phyloP scores from a whole-genome alignment of 306 rosid genomes.

The Phaseolus lunatus region DNA sequence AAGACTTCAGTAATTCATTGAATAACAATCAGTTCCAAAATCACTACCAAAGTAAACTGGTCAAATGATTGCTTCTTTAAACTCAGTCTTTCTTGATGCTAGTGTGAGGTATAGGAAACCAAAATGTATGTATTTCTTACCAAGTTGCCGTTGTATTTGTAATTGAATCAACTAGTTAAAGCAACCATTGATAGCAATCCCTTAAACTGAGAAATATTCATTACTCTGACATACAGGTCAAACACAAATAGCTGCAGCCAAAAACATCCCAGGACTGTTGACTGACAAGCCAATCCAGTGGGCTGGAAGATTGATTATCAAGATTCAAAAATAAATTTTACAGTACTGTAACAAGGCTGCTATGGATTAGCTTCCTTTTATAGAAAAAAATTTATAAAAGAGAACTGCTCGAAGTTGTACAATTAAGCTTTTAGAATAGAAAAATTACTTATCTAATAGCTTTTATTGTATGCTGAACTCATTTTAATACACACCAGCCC shows the following conservation, averaged over 20 bases:
- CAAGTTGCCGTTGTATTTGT: neutral
- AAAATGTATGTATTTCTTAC: neutral
- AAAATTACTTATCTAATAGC: neutral
- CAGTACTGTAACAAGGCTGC: neutral
- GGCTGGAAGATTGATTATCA: slow-evolving; percentile 6
- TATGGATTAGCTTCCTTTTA: neutral
- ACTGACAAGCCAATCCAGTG: neutral
- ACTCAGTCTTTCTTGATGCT: neutral
- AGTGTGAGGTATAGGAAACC: neutral
- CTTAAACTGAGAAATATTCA: neutral
- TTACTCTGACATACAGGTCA: neutral
- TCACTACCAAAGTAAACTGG: neutral
- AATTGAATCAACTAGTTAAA: neutral
- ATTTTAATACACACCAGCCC: neutral
- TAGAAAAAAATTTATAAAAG: neutral
- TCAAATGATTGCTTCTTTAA: slow-evolving; percentile 17
- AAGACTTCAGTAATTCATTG: neutral
- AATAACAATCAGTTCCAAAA: neutral
- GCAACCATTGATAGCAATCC: neutral
- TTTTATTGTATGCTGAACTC: slow-evolving; percentile 11
- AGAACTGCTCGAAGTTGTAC: neutral
- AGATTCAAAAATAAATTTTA: neutral
- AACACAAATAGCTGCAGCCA: neutral
- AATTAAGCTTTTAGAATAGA: slow-evolving; percentile 11
- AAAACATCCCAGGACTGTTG: neutral